A percentile compares a stretch with the other conserved stretches of the same genome.
These are phyloP conservation scores for Tricholoma sp. DNA, from an alignment of 768 basidiomycete genomes.

Conservation along the genomic window DNA sequence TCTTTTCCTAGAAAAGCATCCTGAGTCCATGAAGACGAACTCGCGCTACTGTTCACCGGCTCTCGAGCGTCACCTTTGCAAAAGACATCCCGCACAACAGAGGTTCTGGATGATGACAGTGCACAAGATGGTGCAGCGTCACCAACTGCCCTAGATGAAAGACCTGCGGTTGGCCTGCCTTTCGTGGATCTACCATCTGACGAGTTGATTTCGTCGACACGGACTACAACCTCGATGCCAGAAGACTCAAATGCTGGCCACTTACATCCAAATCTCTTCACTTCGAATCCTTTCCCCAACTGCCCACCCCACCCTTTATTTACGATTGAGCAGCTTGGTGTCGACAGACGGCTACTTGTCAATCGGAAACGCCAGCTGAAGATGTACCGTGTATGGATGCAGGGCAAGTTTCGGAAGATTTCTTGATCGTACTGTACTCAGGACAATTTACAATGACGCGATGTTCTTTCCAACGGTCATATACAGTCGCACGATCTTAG, in stretches of 20 bases:
- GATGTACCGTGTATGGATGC: conserved; percentile 98
- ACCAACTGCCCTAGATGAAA: conserved; percentile 1
- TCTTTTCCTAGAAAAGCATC: not conserved
- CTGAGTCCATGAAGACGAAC: conserved; percentile 50
- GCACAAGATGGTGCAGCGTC: conserved; percentile 3
- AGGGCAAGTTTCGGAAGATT: conserved; percentile 69
- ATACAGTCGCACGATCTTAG: no score
- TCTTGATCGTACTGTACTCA: not conserved
- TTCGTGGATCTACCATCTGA: not conserved
- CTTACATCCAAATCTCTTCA: conserved; percentile 38
- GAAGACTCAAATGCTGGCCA: not conserved
- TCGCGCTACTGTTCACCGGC: conserved; percentile 78
- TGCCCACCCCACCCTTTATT: conserved; percentile 61
- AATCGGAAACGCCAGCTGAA: conserved; percentile 93
- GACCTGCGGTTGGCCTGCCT: not conserved
- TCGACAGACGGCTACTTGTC: conserved; percentile 85
- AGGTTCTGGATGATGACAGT: conserved; percentile 33
- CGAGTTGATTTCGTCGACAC: not conserved
- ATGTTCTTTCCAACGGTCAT: no score
- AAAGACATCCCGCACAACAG: conserved; percentile 24
- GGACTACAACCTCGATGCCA: not conserved
- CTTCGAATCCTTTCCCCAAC: conserved; percentile 15
- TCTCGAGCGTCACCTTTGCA: conserved; percentile 31
- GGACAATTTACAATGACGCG: no score
- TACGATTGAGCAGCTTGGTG: conserved; percentile 76